Evolutionary conservation across 805 yeast species (phyloP).

Genomic region (Starmerella gropengiesseri): DNA sequence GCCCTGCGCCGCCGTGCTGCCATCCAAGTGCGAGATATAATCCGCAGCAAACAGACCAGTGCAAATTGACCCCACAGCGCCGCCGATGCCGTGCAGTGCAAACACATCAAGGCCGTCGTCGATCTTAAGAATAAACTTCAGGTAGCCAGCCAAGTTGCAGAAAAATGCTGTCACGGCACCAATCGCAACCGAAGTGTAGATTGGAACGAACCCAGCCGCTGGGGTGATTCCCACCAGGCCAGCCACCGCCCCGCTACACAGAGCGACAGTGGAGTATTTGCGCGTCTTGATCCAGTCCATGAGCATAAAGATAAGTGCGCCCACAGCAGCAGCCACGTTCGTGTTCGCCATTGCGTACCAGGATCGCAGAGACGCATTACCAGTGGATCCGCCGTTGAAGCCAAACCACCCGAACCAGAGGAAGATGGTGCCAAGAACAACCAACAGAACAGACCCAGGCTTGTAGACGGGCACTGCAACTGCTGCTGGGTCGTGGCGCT

Average conservation of each 20-base stretch:
- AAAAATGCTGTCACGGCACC: slow-evolving; percentile 68
- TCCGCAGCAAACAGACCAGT: slow-evolving; percentile 94
- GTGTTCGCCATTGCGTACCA: slow-evolving; percentile 92
- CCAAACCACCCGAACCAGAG: slow-evolving; percentile 99
- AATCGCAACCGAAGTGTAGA: slow-evolving; percentile 75
- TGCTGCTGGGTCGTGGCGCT: slow-evolving; percentile 67
- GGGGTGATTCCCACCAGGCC: slow-evolving; percentile 95
- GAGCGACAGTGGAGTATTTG: slow-evolving; percentile 88
- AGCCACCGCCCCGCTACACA: slow-evolving; percentile 86
- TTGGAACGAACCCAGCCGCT: slow-evolving; percentile 92
- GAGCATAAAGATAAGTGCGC: slow-evolving; percentile 90
- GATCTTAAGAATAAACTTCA: slow-evolving; percentile 59
- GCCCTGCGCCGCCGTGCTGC: slow-evolving; percentile 65
- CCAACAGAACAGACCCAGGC: slow-evolving; percentile 86
- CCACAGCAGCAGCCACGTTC: slow-evolving; percentile 84
- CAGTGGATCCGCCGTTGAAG: slow-evolving; percentile 97
- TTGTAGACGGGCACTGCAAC: slow-evolving; percentile 69
- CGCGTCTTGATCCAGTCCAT: slow-evolving; percentile 79
- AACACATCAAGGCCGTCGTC: slow-evolving; percentile 93
- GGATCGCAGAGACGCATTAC: slow-evolving; percentile 84
- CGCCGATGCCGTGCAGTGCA: slow-evolving; percentile 43
- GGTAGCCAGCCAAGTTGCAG: slow-evolving; percentile 77
- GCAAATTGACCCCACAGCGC: slow-evolving; percentile 42
- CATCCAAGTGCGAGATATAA: slow-evolving; percentile 78
- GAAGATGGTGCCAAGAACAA: slow-evolving; percentile 86